Evolutionary conservation across 2,329 filamentous ascomycete genomes (phyloP), one percentile per base, ranked within the genome.

Genomic region (Cryphonectria japonica): DNA sequence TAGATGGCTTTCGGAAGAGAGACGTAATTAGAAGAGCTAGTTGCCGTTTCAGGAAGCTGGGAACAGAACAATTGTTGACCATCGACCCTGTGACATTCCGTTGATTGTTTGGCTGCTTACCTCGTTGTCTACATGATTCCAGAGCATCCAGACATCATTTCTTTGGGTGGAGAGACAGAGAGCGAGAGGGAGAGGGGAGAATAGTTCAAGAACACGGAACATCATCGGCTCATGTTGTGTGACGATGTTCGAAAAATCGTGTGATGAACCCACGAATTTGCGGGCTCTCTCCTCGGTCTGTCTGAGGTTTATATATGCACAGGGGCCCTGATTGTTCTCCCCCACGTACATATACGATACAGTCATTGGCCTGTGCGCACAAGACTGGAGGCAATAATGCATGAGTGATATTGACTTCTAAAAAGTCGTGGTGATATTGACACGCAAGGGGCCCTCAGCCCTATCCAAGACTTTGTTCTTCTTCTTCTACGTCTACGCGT

Each of bases 201-300:
- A 39, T 62, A 34, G 14, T 34, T 59, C 26, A 26, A 32, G 13
- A 6, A 8, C 14, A 14, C n/a, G 34, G 26, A 16, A 46, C 43
- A n/a, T 61, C 37, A 37, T 32, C 61, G 39, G 50, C 66, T 46
- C 52, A 71, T 46, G 43, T 59, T 13, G 66, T 71, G 69, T 66
- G 60, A 71, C 66, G 22, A 32, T 29, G 26, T 16, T 16, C 3
- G 29, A 19, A 11, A 34, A 2, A 32, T 59, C 54, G 54, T 34
- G 54, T 32, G 54, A 59, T 59, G 22, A 0, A 50, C 46, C 7
- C 46, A 9, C n/a, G 22, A 13, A 59, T 59, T 7, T 59, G 6
- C 13, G 13, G 54, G 54, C 54, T 59, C 54, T 59, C 54, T 46
- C 52, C 2, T 26, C 52, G 14, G 8, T 2, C 52, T 26, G 14